Base-by-base conservation (phyloP, 305 asterid species). In the Salvia sclarea region DNA sequence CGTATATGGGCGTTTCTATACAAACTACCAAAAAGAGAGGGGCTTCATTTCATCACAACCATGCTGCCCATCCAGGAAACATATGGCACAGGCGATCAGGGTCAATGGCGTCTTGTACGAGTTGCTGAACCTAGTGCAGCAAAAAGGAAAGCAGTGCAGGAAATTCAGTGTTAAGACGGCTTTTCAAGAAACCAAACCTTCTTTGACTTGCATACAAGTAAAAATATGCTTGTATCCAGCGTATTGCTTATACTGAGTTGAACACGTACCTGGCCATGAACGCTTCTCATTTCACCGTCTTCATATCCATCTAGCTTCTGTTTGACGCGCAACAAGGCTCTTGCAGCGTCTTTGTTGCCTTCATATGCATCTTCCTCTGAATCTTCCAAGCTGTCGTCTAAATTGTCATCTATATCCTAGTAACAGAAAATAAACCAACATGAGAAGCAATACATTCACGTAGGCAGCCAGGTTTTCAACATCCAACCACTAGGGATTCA, bases 21-120 rank as follows among this genome's bases (percentile, higher is more conserved):
- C 44, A 48, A 44, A 60, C 60, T 22, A 48, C 66, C 53, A 63
- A 50, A 75, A 45, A 62, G 69, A 68, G 69, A 44, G 52, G 40
- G 61, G 43, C 22, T n/a, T 31, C 5, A 33, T 57, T 14, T 45
- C 13, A 57, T 93, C 91, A 93, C 83, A 93, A 38, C 98, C 98
- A 93, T 5, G 97, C 88, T 66, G 92, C 98, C 98, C 98, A 93
- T 72, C 98, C 98, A 70, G 97, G 95, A 84, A 85, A 93, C 95
- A 93, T 83, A 69, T 93, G 86, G 83, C 95, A 87, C 82, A 93
- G 68, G 2, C 95, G 95, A 64, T 93, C 98, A 2, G 98, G 89
- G 74, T 93, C 98, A 17, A 85, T 87, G 20, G 98, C 96, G 48
- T 93, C 95, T 59, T 93, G 98, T 76, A 93, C 78, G 25, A 93